phyloP scores from a whole-genome alignment of 2,329 filamentous ascomycete species.

The Sporothrix brunneoviolacea region DNA sequence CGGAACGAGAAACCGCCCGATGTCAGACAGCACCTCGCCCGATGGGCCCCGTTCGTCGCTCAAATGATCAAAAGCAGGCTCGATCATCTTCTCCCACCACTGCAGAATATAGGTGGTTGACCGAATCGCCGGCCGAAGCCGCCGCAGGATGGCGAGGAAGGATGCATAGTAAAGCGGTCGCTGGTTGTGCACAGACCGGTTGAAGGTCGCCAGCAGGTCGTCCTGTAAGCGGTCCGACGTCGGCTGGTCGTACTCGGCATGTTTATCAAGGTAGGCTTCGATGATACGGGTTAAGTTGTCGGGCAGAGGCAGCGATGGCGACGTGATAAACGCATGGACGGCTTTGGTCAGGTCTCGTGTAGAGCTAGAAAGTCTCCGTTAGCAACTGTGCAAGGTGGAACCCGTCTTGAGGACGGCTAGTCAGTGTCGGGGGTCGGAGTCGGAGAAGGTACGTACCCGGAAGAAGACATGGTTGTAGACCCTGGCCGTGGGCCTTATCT shows the following conservation, averaged over 20 bases:
- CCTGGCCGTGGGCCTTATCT: too few species aligned
- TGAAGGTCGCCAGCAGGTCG: slow-evolving; percentile 61
- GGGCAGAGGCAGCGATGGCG: slow-evolving; percentile 55
- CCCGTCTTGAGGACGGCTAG: too few species aligned
- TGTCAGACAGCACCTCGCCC: slow-evolving; percentile 56
- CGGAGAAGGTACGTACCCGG: neutral
- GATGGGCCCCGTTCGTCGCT: slow-evolving; percentile 57
- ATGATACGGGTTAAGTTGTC: slow-evolving; percentile 57
- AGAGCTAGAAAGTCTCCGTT: slow-evolving; percentile 33
- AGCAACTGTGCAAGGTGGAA: neutral
- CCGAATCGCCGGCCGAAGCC: slow-evolving; percentile 56
- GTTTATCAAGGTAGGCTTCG: slow-evolving; percentile 60
- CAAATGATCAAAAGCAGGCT: slow-evolving; percentile 47
- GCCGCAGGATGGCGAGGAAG: slow-evolving; percentile 63
- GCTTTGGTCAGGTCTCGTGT: slow-evolving; percentile 56
- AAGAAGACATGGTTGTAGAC: slow-evolving; percentile 3
- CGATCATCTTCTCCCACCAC: slow-evolving; percentile 64
- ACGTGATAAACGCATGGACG: slow-evolving; percentile 44
- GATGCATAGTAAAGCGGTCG: slow-evolving; percentile 48
- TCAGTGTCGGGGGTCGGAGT: too few species aligned
- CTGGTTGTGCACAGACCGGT: slow-evolving; percentile 53
- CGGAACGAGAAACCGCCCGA: slow-evolving; percentile 57
- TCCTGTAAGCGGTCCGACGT: slow-evolving; percentile 67
- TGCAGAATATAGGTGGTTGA: slow-evolving; percentile 56
- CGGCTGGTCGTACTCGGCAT: slow-evolving; percentile 60